phyloP scores from a whole-genome alignment of 768 basidiomycete species.

The Crassisporium funariophilum region DNA sequence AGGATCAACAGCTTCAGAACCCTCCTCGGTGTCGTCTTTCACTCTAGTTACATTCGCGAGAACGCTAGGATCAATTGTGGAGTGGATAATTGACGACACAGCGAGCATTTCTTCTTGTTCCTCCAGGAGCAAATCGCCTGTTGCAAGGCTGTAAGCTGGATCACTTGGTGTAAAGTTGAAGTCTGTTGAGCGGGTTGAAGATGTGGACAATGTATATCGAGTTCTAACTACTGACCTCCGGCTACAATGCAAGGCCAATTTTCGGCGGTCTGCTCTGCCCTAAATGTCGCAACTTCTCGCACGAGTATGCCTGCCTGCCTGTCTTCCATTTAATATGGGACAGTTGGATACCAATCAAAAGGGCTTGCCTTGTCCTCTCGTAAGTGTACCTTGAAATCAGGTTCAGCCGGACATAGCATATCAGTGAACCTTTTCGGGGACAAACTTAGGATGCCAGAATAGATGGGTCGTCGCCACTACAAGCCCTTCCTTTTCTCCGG shows the following conservation, averaged over 20 bases:
- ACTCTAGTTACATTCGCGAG: constrained; percentile 23
- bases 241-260: constrained; percentile 82
- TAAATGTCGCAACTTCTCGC: constrained; percentile 62
- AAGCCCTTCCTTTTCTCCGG: constrained; percentile 50
- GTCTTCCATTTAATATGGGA: constrained; percentile 1
- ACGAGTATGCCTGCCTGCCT: constrained; percentile 81
- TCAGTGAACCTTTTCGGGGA: constrained; percentile 13
- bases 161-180: constrained; percentile 90
- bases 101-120: constrained; percentile 55
- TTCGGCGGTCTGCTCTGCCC: constrained; percentile 40
- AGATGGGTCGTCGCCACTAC: constrained; percentile 89
- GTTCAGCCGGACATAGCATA: constrained; percentile 8
- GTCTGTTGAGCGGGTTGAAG: constrained; percentile 47
- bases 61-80: constrained; percentile 66
- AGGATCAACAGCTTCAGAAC: constrained; percentile 58
- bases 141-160: constrained; percentile 77
- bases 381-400: constrained; percentile 63
- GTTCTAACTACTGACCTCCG: constrained; percentile 59
- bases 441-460: constrained; percentile 92
- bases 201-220: neutral
- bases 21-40: constrained; percentile 39
- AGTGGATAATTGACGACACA: constrained; percentile 72
- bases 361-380: constrained; percentile 70
- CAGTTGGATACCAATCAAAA: neutral
- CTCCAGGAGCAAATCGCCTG: constrained; percentile 57